Conservation (phyloP, 2,329 filamentous ascomycete species). For the Ophiostoma tasmaniense region DNA sequence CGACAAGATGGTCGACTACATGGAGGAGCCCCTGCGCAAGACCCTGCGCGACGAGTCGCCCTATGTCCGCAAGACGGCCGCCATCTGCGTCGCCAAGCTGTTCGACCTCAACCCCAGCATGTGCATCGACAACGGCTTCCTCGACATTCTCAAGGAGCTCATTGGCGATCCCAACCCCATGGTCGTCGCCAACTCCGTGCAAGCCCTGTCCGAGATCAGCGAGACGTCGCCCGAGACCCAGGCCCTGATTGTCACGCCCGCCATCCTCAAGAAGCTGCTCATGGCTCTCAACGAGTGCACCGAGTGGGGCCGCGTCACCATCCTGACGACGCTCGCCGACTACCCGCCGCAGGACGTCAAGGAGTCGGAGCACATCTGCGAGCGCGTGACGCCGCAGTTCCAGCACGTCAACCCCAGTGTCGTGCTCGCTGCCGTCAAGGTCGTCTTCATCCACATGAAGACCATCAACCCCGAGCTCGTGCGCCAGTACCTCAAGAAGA, state of each 20-base stretch:
- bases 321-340: conserved; percentile 79
- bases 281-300: conserved; percentile 97
- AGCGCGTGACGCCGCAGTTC: conserved; percentile 91
- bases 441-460: conserved; percentile 94
- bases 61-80: conserved; percentile 96
- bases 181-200: conserved; percentile 97
- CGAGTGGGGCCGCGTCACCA: conserved; percentile 94
- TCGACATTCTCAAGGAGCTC: conserved; percentile 88
- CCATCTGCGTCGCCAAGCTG: conserved; percentile 94
- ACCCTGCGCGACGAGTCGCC: conserved; percentile 95
- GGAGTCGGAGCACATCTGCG: conserved; percentile 96
- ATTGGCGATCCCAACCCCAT: conserved; percentile 97
- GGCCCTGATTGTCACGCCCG: conserved; percentile 72
- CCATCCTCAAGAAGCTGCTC: conserved; percentile 86
- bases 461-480: conserved; percentile 68
- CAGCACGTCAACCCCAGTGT: conserved; percentile 98
- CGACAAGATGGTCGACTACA: conserved; percentile 99
- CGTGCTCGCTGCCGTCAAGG: conserved; percentile 93
- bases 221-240: conserved; percentile 86
- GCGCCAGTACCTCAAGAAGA: conserved; percentile 89
- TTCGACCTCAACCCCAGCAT: conserved; percentile 89
- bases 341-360: conserved; percentile 83
- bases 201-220: conserved; percentile 81
- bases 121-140: conserved; percentile 94
- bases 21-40: conserved; percentile 95